Percentiles rank a stretch among this genome's conserved stretches.
Evolutionary conservation across 768 basidiomycete species (phyloP).

Genomic region (Phanerodontia chrysosporium): DNA sequence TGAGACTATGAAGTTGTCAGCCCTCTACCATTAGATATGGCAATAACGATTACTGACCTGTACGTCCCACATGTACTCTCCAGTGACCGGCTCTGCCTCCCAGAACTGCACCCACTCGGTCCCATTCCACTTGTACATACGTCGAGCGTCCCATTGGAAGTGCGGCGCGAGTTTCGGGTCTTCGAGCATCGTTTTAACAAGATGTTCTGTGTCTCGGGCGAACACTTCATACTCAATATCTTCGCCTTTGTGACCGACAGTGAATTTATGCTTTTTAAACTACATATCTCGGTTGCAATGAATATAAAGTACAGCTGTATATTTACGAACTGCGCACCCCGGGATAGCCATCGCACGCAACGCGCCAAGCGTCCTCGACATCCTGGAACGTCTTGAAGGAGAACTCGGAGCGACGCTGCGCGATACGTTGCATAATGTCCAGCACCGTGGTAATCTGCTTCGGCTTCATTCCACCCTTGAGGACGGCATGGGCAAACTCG

Average conservation of each 20-base stretch:
- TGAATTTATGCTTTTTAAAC: neutral
- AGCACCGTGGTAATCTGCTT: neutral
- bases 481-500: conserved; percentile 13
- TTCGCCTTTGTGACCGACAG: neutral
- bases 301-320: neutral
- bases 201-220: neutral
- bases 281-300: neutral
- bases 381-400: neutral
- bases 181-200: neutral
- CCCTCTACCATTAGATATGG: no score
- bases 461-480: neutral
- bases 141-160: neutral
- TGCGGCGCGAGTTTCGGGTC: neutral
- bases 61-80: neutral
- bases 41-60: neutral
- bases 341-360: neutral
- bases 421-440: neutral
- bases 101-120: neutral
- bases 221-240: neutral
- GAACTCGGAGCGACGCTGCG: neutral
- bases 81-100: neutral
- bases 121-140: neutral
- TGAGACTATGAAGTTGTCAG: neutral
- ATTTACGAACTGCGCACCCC: neutral
- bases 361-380: neutral